Conservation (phyloP, 768 basidiomycete genomes). For the Phlegmacium glaucopus region DNA sequence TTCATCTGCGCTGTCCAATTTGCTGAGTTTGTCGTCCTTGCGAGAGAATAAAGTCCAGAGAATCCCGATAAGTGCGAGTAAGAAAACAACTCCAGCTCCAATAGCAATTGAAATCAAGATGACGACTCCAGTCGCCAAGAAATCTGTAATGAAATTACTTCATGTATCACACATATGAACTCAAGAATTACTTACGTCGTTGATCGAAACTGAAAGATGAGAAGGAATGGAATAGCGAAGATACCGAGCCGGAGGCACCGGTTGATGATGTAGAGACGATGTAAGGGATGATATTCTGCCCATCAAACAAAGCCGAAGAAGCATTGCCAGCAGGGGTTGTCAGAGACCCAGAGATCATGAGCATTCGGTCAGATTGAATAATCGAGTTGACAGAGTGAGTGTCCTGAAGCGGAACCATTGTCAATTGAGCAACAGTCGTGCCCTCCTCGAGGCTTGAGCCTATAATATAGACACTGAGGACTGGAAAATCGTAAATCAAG, state of each 20-base stretch:
- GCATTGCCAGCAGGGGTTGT: constrained; percentile 70
- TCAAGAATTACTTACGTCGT: constrained; percentile 49
- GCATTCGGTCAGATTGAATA: constrained; percentile 81
- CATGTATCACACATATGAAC: constrained; percentile 3
- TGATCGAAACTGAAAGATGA: constrained; percentile 71
- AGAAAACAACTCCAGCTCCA: constrained; percentile 88
- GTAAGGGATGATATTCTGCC: constrained; percentile 78
- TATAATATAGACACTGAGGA: constrained; percentile 20
- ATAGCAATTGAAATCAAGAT: constrained; percentile 98
- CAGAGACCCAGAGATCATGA: constrained; percentile 83
- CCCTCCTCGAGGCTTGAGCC: constrained; percentile 52
- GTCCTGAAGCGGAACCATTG: constrained; percentile 85
- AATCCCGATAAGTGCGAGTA: constrained; percentile 80
- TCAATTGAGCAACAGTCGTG: constrained; percentile 75
- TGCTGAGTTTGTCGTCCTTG: constrained; percentile 67
- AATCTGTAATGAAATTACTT: constrained; percentile 45
- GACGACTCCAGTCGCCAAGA: constrained; percentile 89
- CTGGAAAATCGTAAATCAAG: constrained; percentile 1
- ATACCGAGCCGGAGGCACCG: constrained; percentile 68
- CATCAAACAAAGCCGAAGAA: constrained; percentile 87
- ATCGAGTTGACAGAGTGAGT: constrained; percentile 68
- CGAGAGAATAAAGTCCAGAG: constrained; percentile 87
- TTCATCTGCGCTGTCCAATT: constrained; percentile 60
- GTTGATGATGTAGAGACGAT: constrained; percentile 61
- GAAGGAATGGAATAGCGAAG: constrained; percentile 82